Percentiles rank a stretch among this genome's conserved stretches.
Conservation (phyloP, 352 stramenopile species). For the Globisporangium orthogonon region DNA sequence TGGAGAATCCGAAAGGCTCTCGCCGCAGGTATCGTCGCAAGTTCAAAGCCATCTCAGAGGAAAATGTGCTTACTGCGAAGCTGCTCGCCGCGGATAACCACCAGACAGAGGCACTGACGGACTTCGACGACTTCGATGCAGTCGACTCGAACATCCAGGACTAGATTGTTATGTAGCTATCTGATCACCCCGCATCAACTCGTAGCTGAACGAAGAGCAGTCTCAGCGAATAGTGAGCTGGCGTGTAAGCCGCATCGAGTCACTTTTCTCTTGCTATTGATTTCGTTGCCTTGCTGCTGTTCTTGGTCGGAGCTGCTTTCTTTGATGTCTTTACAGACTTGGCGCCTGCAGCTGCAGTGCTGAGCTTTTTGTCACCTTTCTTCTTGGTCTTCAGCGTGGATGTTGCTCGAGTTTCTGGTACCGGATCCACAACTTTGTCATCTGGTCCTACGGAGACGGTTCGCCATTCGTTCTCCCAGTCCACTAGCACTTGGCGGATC, state of each 20-base stretch:
- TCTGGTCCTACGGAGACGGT: slow-evolving; percentile 4
- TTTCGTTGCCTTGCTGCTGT: neutral
- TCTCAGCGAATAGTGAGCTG: neutral
- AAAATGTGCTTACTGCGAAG: slow-evolving; percentile 28
- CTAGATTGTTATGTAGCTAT: neutral
- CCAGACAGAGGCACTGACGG: slow-evolving; percentile 1
- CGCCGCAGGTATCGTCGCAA: slow-evolving; percentile 14
- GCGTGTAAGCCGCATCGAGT: neutral
- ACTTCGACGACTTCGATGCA: slow-evolving; percentile 10
- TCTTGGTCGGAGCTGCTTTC: slow-evolving; percentile 2
- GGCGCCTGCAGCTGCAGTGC: too few species aligned
- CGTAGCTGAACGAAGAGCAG: neutral
- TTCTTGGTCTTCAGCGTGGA: slow-evolving; percentile 7
- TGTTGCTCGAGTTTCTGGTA: neutral
- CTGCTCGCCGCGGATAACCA: slow-evolving; percentile 17
- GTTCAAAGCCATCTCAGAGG: slow-evolving; percentile 13
- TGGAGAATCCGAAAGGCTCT: slow-evolving; percentile 17
- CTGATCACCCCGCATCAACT: neutral
- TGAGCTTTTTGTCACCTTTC: neutral
- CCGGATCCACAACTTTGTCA: too few species aligned
- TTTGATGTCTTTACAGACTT: neutral
- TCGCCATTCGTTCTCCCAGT: slow-evolving; percentile 57
- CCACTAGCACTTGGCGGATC: slow-evolving; percentile 62
- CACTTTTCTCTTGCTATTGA: slow-evolving; percentile 2
- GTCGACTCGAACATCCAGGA: slow-evolving; percentile 2